phyloP scores from a whole-genome alignment of 1,284 basidiomycete species.

The Cutaneotrichosporon cyanovorans region DNA sequence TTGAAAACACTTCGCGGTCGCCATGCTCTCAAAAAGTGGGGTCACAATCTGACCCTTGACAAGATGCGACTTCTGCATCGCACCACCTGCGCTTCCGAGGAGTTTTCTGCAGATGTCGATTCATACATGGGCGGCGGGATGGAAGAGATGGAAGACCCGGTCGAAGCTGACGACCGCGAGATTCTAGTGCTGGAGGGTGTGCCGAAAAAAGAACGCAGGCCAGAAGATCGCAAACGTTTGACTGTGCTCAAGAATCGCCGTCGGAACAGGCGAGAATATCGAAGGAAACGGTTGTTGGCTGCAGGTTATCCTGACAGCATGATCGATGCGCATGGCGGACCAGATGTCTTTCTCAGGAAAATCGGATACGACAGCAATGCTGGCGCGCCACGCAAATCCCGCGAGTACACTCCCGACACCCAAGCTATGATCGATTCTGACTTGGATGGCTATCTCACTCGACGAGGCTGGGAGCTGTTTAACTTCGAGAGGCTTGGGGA shows the following conservation, averaged over 20 bases:
- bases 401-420: neutral
- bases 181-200: conserved; percentile 18
- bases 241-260: conserved; percentile 17
- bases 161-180: conserved; percentile 18
- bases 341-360: conserved; percentile 20
- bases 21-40: neutral
- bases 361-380: neutral
- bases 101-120: too few relatives aligned
- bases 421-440: neutral
- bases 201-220: conserved; percentile 18
- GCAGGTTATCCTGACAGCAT: conserved; percentile 23
- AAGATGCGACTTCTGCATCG: neutral
- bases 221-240: conserved; percentile 14
- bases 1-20: neutral
- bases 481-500: conserved; percentile 13
- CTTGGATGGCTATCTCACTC: neutral
- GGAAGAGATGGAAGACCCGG: conserved; percentile 2
- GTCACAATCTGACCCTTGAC: neutral
- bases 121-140: neutral
- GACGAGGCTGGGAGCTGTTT: conserved; percentile 21
- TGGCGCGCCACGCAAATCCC: neutral
- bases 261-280: conserved; percentile 19
- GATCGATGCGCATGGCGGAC: conserved; percentile 24
- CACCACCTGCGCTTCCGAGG: neutral
- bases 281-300: conserved; percentile 18